Conservation (phyloP, 345 rosid species). For the Hibiscus mutabilis region DNA sequence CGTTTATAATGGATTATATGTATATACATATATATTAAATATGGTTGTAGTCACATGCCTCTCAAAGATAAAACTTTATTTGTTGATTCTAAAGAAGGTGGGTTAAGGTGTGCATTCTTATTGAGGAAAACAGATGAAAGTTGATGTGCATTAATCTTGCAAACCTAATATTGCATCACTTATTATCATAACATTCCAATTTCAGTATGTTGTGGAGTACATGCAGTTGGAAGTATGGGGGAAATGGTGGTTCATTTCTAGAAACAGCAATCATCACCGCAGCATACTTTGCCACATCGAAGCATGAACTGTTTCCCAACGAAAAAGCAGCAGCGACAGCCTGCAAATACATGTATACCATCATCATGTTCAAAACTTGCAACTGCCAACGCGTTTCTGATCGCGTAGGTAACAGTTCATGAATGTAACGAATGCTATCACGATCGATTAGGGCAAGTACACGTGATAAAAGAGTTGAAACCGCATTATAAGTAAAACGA, state of each 20-base stretch:
- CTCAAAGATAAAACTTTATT: not conserved
- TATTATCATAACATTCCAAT: not conserved
- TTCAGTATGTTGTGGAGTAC: no score
- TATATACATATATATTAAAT: no score
- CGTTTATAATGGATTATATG: no score
- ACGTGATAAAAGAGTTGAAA: not conserved
- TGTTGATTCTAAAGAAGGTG: not conserved
- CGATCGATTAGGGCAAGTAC: not conserved
- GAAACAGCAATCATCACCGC: not conserved
- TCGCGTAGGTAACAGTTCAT: no score
- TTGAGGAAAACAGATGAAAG: not conserved
- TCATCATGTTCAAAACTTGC: not conserved
- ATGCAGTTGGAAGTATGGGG: no score
- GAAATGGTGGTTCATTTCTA: no score
- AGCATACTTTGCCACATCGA: not conserved
- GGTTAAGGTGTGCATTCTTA: not conserved
- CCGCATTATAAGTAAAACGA: not conserved
- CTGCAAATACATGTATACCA: not conserved
- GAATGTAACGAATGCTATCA: not conserved
- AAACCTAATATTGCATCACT: not conserved
- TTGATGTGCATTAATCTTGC: not conserved
- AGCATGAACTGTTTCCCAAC: conserved; percentile 1
- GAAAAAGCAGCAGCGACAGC: conserved; percentile 8
- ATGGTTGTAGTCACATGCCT: no score
- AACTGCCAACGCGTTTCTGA: no score